Conservation (phyloP, 192 early-diverging fungal species). For the Rhizoclosmatium sp. region DNA sequence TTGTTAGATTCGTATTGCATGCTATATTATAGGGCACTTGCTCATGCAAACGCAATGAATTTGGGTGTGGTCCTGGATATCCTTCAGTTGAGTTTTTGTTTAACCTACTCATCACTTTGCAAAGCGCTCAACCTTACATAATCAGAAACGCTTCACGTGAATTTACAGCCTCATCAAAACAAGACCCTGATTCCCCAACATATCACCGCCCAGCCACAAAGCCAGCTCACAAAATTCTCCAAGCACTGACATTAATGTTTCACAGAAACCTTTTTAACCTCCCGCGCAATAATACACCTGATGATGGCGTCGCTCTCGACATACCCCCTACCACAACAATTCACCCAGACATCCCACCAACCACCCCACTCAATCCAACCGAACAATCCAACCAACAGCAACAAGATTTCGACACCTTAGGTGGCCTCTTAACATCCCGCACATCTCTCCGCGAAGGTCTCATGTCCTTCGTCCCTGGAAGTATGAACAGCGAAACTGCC, state of each 20-base stretch:
- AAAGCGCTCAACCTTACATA: not conserved
- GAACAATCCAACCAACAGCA: not conserved
- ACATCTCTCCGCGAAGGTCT: conserved; percentile 41
- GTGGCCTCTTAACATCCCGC: conserved; percentile 20
- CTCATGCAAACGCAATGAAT: conserved; percentile 38
- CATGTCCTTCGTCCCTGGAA: conserved; percentile 41
- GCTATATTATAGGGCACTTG: conserved; percentile 45
- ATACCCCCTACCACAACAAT: not conserved
- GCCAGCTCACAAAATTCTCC: conserved; percentile 28
- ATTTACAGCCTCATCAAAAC: not conserved
- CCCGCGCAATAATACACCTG: conserved; percentile 7
- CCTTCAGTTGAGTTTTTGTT: conserved; percentile 8
- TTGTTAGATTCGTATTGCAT: conserved; percentile 49
- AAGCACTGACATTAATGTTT: conserved; percentile 48
- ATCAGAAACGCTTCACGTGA: conserved; percentile 2
- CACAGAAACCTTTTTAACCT: conserved; percentile 23
- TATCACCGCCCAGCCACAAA: not conserved
- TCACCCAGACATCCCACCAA: not conserved
- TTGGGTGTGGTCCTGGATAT: conserved; percentile 38
- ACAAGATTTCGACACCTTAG: conserved; percentile 26
- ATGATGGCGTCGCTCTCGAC: not conserved
- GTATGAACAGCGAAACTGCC: conserved; percentile 51
- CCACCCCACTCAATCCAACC: not conserved
- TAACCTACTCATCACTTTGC: not conserved
- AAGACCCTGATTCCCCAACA: not conserved